Conservation (phyloP, 164 flowering plant genomes). For the Magnolia sinica region DNA sequence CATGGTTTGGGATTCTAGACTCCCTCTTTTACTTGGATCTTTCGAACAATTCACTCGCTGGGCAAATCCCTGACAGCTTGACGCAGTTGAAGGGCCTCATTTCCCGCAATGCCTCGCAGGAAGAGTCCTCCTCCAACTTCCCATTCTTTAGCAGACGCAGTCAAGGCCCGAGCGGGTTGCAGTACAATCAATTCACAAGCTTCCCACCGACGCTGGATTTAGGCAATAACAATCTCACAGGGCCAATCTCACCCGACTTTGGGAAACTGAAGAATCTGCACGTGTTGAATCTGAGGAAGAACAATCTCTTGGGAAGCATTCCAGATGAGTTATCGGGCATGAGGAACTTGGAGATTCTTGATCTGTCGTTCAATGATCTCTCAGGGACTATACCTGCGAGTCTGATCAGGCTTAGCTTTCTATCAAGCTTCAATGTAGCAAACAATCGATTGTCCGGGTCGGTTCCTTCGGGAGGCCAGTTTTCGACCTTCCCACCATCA, state of each 20-base stretch:
- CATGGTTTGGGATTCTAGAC: slow-evolving; percentile 71
- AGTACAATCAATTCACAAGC: slow-evolving; percentile 13
- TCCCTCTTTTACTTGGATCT: slow-evolving; percentile 74
- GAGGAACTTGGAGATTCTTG: slow-evolving; percentile 21
- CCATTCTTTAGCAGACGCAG: slow-evolving; percentile 62
- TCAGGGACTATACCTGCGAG: slow-evolving; percentile 26
- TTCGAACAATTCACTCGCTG: slow-evolving; percentile 75
- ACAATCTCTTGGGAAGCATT: slow-evolving; percentile 14
- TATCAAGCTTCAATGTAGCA: slow-evolving; percentile 42
- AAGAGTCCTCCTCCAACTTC: slow-evolving; percentile 36
- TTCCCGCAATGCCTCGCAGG: slow-evolving; percentile 20
- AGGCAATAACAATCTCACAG: slow-evolving; percentile 11
- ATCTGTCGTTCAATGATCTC: slow-evolving; percentile 26
- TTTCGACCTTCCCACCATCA: slow-evolving; percentile 46
- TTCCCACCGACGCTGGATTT: slow-evolving; percentile 21
- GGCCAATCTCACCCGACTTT: slow-evolving; percentile 18
- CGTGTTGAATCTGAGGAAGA: slow-evolving; percentile 15
- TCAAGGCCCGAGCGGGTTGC: slow-evolving; percentile 20
- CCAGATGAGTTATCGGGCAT: slow-evolving; percentile 20
- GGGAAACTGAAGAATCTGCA: slow-evolving; percentile 17
- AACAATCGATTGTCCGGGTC: slow-evolving; percentile 49
- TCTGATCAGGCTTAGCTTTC: slow-evolving; percentile 20
- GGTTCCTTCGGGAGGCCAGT: slow-evolving; percentile 62
- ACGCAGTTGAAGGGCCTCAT: slow-evolving; percentile 31
- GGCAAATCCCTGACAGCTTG: slow-evolving; percentile 62